phyloP scores from a whole-genome alignment of 1,284 basidiomycete species.

The Ustilago xerochloae region DNA sequence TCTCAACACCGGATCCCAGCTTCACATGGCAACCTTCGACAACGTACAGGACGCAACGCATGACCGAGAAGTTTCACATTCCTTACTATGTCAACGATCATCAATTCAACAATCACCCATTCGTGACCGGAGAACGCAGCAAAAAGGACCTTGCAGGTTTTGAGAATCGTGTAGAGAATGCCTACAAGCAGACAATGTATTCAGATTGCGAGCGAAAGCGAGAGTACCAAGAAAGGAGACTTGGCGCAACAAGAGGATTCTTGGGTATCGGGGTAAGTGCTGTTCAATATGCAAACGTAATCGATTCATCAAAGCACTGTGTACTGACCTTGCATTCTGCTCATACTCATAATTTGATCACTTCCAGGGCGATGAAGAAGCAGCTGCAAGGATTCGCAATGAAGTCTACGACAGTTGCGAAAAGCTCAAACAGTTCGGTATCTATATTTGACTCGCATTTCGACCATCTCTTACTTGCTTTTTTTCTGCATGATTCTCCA shows the following conservation, averaged over 20 bases:
- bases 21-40: constrained; percentile 77
- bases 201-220: constrained; percentile 41
- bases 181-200: constrained; percentile 54
- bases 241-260: constrained; percentile 50
- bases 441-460: constrained; percentile 29
- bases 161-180: constrained; percentile 57
- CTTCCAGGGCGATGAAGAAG: constrained; percentile 45
- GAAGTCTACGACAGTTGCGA: constrained; percentile 65
- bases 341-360: not conserved
- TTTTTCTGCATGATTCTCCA: not conserved
- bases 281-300: not conserved
- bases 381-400: constrained; percentile 50
- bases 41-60: constrained; percentile 59
- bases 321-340: not conserved
- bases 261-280: constrained; percentile 53
- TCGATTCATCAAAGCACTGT: not conserved
- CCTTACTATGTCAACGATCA: constrained; percentile 86
- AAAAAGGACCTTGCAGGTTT: constrained; percentile 38
- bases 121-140: constrained; percentile 60
- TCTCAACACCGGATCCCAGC: constrained; percentile 81
- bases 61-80: constrained; percentile 77
- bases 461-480: not conserved
- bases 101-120: constrained; percentile 82
- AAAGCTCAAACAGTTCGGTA: constrained; percentile 58
- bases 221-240: constrained; percentile 53